These are phyloP conservation scores for Baorangia bicolor DNA, from an alignment of 768 basidiomycete species.

Conservation along the genomic window DNA sequence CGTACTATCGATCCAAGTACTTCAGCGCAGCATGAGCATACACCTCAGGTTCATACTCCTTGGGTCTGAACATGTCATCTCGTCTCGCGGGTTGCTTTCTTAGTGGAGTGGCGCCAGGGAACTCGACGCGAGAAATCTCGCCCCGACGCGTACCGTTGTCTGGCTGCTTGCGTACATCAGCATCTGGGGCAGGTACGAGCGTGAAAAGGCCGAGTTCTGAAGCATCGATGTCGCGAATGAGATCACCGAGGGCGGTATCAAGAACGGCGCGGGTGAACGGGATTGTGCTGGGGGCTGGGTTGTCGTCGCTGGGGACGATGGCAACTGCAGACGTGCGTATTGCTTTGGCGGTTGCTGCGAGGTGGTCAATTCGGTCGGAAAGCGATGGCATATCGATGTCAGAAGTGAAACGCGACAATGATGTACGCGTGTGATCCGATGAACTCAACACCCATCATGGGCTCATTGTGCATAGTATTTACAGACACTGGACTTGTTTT, in stretches of 20 bases:
- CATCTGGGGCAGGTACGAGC: constrained; percentile 42
- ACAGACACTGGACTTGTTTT: background rate
- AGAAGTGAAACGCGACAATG: background rate
- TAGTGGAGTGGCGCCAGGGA: constrained; percentile 71
- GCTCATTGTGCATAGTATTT: background rate
- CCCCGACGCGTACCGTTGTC: constrained; percentile 30
- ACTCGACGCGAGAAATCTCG: constrained; percentile 61
- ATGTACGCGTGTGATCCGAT: background rate
- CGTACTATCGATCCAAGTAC: constrained; percentile 77
- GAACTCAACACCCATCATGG: background rate
- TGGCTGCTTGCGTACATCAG: constrained; percentile 28
- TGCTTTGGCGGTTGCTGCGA: constrained; percentile 50
- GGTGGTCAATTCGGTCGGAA: constrained; percentile 67
- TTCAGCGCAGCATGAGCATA: constrained; percentile 75
- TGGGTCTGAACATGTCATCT: constrained; percentile 33
- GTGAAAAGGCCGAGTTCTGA: constrained; percentile 79
- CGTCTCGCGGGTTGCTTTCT: constrained; percentile 43
- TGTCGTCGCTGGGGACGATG: constrained; percentile 28
- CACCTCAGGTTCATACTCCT: constrained; percentile 66
- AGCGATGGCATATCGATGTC: constrained; percentile 48
- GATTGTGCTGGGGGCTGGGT: constrained; percentile 4
- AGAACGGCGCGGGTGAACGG: constrained; percentile 69
- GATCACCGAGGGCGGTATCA: constrained; percentile 59
- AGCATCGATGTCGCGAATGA: constrained; percentile 77
- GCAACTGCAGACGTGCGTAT: constrained; percentile 46